Evolutionary conservation across 1,139 yeast genomes (phyloP), one percentile per base, ranked within the genome.

Genomic region (Martiniozyma asiatica): DNA sequence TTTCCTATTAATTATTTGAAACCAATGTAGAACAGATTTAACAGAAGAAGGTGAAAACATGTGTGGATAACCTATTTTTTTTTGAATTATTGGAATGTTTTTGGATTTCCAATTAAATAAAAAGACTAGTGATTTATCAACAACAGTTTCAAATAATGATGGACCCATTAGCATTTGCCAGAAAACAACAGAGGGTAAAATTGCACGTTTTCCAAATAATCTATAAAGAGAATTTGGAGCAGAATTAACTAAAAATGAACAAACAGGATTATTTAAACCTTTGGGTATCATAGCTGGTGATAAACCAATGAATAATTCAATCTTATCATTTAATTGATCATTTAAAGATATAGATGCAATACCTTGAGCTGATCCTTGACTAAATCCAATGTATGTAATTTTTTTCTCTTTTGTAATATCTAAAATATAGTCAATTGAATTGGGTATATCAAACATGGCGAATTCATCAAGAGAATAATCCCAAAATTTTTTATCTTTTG

Each of bases 381-480:
- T 59, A 36, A 63, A 63, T 3, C 68, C 68, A 21, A 63, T 48
- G 34, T 59, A 63, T 2, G 56, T 50, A 20, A 63, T 33, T 13
- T 29, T 44, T 29, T 44, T 12, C 25, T 61, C 43, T 11, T 50
- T 43, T 4, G 80, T 65, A 29, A 60, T 58, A 18, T 54, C 43
- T 30, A 74, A 47, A 18, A 82, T 67, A 48, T 78, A 77, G 40
- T 68, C 68, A 12, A 82, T 63, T 2, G 80, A 64, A 43, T 76
- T 73, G 3, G 94, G 94, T 26, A 82, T 80, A 49, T 81, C 94
- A 46, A 68, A 77, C 43, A 76, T 59, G 2, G 94, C 92, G 55
- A 77, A 79, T 50, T 82, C 93, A 53, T 82, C 94, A 29, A 82
- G 59, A 12, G 85, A 73, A 44, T 77, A 82, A 51, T 81, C 72